Percentiles rank a stretch among this genome's conserved stretches.
phyloP scores from a whole-genome alignment of 768 basidiomycete species.

The Thelephora aurantiotincta region DNA sequence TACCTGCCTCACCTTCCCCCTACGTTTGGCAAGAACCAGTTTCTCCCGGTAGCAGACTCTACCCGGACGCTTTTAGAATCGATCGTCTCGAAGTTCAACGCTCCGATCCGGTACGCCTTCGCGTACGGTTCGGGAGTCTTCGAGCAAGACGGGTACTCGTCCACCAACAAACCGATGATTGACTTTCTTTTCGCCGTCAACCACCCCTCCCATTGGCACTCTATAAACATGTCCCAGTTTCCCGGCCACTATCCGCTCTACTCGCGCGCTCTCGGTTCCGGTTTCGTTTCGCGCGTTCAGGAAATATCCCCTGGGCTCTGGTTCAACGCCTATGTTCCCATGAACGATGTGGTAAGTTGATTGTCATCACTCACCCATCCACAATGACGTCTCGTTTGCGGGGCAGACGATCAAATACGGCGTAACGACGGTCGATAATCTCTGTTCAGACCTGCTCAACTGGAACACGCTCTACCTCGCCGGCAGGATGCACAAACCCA shows the following conservation, averaged over 20 bases:
- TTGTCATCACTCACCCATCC: slow-evolving; percentile 4
- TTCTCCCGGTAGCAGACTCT: slow-evolving; percentile 64
- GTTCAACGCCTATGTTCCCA: slow-evolving; percentile 87
- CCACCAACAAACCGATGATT: slow-evolving; percentile 55
- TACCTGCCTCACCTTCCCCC: slow-evolving; percentile 45
- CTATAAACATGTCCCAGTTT: slow-evolving; percentile 85
- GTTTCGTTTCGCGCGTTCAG: slow-evolving; percentile 70
- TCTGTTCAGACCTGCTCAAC: slow-evolving; percentile 81
- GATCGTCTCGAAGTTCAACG: slow-evolving; percentile 70
- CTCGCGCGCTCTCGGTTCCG: slow-evolving; percentile 72
- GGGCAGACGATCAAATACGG: slow-evolving; percentile 92
- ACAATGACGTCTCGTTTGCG: background rate
- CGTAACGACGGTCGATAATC: slow-evolving; percentile 78
- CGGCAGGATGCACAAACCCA: slow-evolving; percentile 95
- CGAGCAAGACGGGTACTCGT: slow-evolving; percentile 70
- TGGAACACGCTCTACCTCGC: slow-evolving; percentile 92
- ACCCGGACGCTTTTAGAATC: slow-evolving; percentile 69
- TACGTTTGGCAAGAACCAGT: slow-evolving; percentile 69
- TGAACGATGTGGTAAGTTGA: slow-evolving; percentile 66
- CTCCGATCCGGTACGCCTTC: slow-evolving; percentile 92
- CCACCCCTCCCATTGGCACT: slow-evolving; percentile 87
- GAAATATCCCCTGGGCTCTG: slow-evolving; percentile 76
- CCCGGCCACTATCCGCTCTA: slow-evolving; percentile 86
- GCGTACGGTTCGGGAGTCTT: slow-evolving; percentile 97
- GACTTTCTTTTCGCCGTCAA: slow-evolving; percentile 97